These are phyloP conservation scores for Jaenimonas drosophilae DNA, from an alignment of 208 protist species.

Conservation along the genomic window DNA sequence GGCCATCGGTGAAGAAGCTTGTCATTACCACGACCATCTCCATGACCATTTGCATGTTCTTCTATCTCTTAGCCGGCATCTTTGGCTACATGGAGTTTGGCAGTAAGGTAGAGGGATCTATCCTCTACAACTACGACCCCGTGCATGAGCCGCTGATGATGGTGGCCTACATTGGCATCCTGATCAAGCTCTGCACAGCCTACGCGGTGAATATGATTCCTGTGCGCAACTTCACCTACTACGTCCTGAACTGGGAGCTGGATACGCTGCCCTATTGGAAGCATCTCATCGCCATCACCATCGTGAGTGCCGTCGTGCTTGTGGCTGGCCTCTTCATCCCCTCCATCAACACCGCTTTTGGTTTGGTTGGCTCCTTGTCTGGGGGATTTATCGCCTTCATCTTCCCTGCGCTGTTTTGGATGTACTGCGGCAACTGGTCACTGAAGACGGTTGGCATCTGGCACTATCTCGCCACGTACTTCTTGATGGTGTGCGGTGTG, in stretches of 20 bases:
- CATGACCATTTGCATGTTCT: conserved; percentile 52
- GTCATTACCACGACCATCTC: conserved; percentile 24
- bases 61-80: conserved; percentile 54
- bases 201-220: conserved; percentile 57
- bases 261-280: conserved; percentile 59
- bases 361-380: conserved; percentile 53
- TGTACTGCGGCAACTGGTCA: conserved; percentile 63
- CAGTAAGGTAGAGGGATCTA: conserved; percentile 16
- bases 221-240: conserved; percentile 45
- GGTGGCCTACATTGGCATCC: conserved; percentile 56
- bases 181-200: conserved; percentile 52
- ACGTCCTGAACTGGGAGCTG: conserved; percentile 33
- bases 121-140: conserved; percentile 50
- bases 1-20: conserved; percentile 27
- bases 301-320: conserved; percentile 4
- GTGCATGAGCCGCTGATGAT: conserved; percentile 45
- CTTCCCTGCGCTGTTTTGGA: conserved; percentile 56
- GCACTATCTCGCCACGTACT: conserved; percentile 27
- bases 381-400: conserved; percentile 68
- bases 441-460: conserved; percentile 29
- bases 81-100: conserved; percentile 81
- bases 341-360: conserved; percentile 12
- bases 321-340: conserved; percentile 2
- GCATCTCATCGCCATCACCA: conserved; percentile 17
- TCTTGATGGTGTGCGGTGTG: conserved; percentile 39